A percentile compares a stretch with the other conserved stretches of the same genome.
Evolutionary conservation across 768 basidiomycete genomes (phyloP).

Genomic region (Asterophora lycoperdoides): DNA sequence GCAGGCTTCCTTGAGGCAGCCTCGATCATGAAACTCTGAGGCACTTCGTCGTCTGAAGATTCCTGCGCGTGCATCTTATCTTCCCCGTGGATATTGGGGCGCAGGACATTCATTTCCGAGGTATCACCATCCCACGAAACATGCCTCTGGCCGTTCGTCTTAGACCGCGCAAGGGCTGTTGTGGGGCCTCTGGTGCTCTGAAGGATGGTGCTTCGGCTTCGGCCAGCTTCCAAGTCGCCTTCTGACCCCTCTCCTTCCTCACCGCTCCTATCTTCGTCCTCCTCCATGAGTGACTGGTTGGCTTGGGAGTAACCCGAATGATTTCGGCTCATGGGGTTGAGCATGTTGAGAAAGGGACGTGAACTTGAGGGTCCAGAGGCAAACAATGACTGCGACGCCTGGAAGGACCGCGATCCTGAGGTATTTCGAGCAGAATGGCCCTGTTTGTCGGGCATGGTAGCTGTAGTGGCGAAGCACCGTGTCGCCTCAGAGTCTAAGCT

Average conservation of each 20-base stretch:
- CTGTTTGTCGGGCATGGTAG: conserved; percentile 25
- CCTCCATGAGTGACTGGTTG: conserved; percentile 65
- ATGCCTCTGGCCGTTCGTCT: conserved; percentile 44
- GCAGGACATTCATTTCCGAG: conserved; percentile 54
- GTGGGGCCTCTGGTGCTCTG: conserved; percentile 26
- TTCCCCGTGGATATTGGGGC: conserved; percentile 69
- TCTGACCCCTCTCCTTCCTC: conserved; percentile 49
- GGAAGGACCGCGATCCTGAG: conserved; percentile 32
- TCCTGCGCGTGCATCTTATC: conserved; percentile 58
- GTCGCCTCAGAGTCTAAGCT: conserved; percentile 15
- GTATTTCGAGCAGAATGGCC: conserved; percentile 23
- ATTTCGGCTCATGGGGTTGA: conserved; percentile 73
- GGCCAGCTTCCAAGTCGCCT: conserved; percentile 63
- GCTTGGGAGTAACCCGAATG: conserved; percentile 77
- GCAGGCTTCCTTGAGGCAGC: conserved; percentile 45
- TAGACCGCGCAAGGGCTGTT: conserved; percentile 25
- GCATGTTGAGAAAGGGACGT: conserved; percentile 74
- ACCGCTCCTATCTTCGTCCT: conserved; percentile 55
- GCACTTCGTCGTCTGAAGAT: conserved; percentile 78
- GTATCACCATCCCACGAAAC: conserved; percentile 56
- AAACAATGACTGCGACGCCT: conserved; percentile 34
- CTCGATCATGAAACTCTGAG: conserved; percentile 84
- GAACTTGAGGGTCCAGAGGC: conserved; percentile 49
- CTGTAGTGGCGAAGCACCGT: conserved; percentile 12
- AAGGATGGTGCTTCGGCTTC: conserved; percentile 35